phyloP scores from a whole-genome alignment of 106 monocot genomes.

The Chionographis japonica region DNA sequence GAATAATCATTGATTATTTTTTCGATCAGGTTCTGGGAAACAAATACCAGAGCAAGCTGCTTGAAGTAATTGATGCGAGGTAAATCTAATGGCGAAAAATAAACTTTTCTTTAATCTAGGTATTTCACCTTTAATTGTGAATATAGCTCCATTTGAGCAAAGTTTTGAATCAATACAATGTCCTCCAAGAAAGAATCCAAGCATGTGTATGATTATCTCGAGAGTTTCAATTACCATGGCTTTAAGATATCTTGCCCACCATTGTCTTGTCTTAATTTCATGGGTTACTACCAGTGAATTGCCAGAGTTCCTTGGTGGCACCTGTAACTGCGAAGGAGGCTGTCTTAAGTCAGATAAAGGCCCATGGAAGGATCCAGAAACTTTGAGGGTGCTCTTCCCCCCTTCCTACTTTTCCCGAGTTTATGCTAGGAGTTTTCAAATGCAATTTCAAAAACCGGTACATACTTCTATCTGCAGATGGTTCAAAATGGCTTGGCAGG shows the following conservation, averaged over 20 bases:
- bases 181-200: too few relatives aligned
- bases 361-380: slow-evolving; percentile 93
- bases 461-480: slow-evolving; percentile 42
- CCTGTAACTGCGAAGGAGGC: slow-evolving; percentile 72
- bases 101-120: not conserved
- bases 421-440: too few relatives aligned
- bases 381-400: slow-evolving; percentile 42
- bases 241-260: not conserved
- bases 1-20: not conserved
- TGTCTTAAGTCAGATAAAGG: slow-evolving; percentile 86
- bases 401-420: not conserved
- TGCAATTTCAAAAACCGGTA: not conserved
- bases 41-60: slow-evolving; percentile 86
- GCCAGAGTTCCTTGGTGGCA: slow-evolving; percentile 94
- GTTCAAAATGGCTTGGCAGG: slow-evolving; percentile 49
- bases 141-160: too few relatives aligned
- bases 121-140: not conserved
- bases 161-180: too few relatives aligned
- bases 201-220: too few relatives aligned
- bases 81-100: not conserved
- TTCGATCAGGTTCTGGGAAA: slow-evolving; percentile 75
- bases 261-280: slow-evolving; percentile 2
- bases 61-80: slow-evolving; percentile 90
- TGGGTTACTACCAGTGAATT: slow-evolving; percentile 52
- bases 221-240: too few relatives aligned